phyloP scores from a whole-genome alignment of 805 yeast genomes.

The Metschnikowia colocasiae region DNA sequence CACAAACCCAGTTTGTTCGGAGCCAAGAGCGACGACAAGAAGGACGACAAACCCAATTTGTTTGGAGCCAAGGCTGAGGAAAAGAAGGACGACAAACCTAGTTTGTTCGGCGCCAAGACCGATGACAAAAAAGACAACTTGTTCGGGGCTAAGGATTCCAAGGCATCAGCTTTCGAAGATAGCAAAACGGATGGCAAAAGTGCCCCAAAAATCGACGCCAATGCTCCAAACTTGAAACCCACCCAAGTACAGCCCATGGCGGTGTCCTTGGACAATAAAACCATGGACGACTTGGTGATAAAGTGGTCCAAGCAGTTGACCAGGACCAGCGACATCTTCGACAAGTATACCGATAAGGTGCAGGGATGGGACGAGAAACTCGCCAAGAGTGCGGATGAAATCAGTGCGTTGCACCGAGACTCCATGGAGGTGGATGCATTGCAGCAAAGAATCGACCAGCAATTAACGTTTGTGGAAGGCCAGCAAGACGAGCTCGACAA shows the following conservation, averaged over 20 bases:
- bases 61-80: slow-evolving; percentile 18
- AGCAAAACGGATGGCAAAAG: slow-evolving; percentile 20
- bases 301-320: slow-evolving; percentile 90
- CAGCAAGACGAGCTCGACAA: slow-evolving; percentile 91
- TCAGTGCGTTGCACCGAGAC: slow-evolving; percentile 70
- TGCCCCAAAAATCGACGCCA: slow-evolving; percentile 9
- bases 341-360: slow-evolving; percentile 67
- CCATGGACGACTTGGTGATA: slow-evolving; percentile 85
- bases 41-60: slow-evolving; percentile 16
- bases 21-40: slow-evolving; percentile 13
- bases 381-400: slow-evolving; percentile 81
- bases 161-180: slow-evolving; percentile 19
- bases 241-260: slow-evolving; percentile 63
- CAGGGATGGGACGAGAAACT: slow-evolving; percentile 83
- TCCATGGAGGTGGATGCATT: slow-evolving; percentile 80
- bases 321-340: slow-evolving; percentile 68
- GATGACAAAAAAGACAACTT: slow-evolving; percentile 14
- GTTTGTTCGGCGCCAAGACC: neutral
- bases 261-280: slow-evolving; percentile 80
- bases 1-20: slow-evolving; percentile 18
- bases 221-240: slow-evolving; percentile 37
- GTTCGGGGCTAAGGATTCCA: slow-evolving; percentile 14
- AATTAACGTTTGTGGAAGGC: slow-evolving; percentile 76
- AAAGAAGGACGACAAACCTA: no score
- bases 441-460: slow-evolving; percentile 83